Evolutionary conservation across 1,284 basidiomycete species (phyloP).

Genomic region (Heterobasidion irregulare): DNA sequence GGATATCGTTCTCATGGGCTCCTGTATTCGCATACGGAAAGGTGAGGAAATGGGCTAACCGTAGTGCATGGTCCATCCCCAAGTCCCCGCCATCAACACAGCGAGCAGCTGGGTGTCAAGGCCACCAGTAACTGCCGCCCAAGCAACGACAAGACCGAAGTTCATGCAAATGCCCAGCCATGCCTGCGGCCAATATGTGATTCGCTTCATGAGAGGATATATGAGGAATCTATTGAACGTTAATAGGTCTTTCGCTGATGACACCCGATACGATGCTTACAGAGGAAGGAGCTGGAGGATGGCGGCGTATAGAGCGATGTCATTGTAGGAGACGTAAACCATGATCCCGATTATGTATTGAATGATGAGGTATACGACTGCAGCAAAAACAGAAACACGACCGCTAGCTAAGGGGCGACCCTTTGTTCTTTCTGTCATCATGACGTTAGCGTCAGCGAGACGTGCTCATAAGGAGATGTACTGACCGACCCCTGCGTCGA

Average conservation of each 20-base stretch:
- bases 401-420: conserved; percentile 39
- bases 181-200: conserved; percentile 76
- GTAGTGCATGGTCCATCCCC: conserved; percentile 66
- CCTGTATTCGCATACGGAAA: neutral
- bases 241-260: neutral
- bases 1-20: neutral
- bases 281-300: conserved; percentile 40
- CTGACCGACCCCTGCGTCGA: conserved; percentile 45
- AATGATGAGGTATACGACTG: conserved; percentile 28
- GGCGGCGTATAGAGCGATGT: conserved; percentile 24
- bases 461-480: conserved; percentile 1
- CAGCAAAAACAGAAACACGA: conserved; percentile 32
- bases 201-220: conserved; percentile 43
- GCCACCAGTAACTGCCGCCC: conserved; percentile 32
- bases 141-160: conserved; percentile 39
- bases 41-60: conserved; percentile 21
- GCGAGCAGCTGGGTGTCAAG: conserved; percentile 28
- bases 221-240: conserved; percentile 18
- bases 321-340: conserved; percentile 27
- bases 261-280: conserved; percentile 20
- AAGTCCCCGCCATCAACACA: conserved; percentile 30
- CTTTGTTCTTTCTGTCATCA: conserved; percentile 33
- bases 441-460: neutral
- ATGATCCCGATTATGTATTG: conserved; percentile 33
- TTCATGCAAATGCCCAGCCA: conserved; percentile 60